Percentiles rank a stretch among this genome's conserved stretches.
Conservation (phyloP, 768 basidiomycete genomes). For the Panaeolus papilionaceus region DNA sequence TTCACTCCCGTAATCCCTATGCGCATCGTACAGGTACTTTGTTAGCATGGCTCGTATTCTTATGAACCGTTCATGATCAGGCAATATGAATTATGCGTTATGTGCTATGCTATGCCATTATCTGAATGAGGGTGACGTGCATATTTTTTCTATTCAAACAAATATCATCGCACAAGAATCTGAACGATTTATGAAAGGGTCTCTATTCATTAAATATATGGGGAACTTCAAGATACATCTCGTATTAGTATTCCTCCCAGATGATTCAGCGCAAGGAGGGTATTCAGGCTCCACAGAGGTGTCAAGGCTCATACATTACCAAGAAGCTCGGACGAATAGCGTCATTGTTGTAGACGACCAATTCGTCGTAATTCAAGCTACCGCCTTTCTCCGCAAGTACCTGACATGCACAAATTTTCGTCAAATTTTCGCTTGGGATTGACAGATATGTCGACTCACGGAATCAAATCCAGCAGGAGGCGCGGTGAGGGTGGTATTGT, state of each 20-base stretch:
- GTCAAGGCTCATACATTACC: slow-evolving; percentile 66
- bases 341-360: slow-evolving; percentile 73
- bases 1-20: slow-evolving; percentile 14
- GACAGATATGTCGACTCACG: slow-evolving; percentile 43
- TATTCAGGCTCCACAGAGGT: not conserved
- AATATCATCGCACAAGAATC: not conserved
- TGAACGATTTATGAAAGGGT: not conserved
- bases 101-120: not conserved
- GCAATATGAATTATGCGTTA: slow-evolving; percentile 1
- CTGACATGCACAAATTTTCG: slow-evolving; percentile 35
- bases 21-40: not conserved
- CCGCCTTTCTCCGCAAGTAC: slow-evolving; percentile 74
- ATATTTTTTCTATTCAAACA: not conserved
- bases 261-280: not conserved
- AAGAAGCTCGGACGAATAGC: slow-evolving; percentile 76
- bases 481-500: slow-evolving; percentile 58
- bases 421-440: not conserved
- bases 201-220: slow-evolving; percentile 3
- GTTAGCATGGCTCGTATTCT: not conserved
- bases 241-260: not conserved
- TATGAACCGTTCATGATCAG: slow-evolving; percentile 1
- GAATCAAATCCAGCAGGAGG: slow-evolving; percentile 73
- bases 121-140: not conserved
- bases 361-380: slow-evolving; percentile 72
- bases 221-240: slow-evolving; percentile 3